Evolutionary conservation across 2,329 filamentous ascomycete species (phyloP).

Genomic region (Proliferodiscus dingleyae): DNA sequence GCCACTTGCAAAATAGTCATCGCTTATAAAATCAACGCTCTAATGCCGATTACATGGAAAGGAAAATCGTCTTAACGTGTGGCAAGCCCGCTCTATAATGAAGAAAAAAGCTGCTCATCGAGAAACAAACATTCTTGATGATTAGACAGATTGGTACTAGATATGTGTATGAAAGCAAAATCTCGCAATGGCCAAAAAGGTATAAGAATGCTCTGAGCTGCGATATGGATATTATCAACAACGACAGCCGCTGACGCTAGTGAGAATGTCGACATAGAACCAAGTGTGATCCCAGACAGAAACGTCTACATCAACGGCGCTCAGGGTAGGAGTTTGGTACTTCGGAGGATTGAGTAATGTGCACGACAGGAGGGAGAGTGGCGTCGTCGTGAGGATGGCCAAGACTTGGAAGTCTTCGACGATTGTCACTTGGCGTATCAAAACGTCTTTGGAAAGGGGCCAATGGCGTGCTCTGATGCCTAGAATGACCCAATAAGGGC

Average conservation of each 20-base stretch:
- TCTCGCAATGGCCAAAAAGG: no score
- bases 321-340: not conserved
- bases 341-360: not conserved
- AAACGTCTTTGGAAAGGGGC: not conserved
- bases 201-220: not conserved
- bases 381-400: not conserved
- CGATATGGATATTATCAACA: no score
- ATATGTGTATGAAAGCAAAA: no score
- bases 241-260: no score
- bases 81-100: no score
- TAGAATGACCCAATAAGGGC: constrained; percentile 3
- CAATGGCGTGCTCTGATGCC: constrained; percentile 16
- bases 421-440: constrained; percentile 24
- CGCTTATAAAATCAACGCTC: not conserved
- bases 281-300: not conserved
- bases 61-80: no score
- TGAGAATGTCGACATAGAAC: not conserved
- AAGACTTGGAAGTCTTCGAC: constrained; percentile 31
- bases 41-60: not conserved
- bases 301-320: not conserved
- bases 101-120: no score
- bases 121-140: no score
- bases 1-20: no score
- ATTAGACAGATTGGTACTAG: no score
- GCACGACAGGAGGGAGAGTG: constrained; percentile 6